A percentile compares a stretch with the other conserved stretches of the same genome.
Conservation (phyloP, 1,284 basidiomycete species). For the Spongiforma sp. region DNA sequence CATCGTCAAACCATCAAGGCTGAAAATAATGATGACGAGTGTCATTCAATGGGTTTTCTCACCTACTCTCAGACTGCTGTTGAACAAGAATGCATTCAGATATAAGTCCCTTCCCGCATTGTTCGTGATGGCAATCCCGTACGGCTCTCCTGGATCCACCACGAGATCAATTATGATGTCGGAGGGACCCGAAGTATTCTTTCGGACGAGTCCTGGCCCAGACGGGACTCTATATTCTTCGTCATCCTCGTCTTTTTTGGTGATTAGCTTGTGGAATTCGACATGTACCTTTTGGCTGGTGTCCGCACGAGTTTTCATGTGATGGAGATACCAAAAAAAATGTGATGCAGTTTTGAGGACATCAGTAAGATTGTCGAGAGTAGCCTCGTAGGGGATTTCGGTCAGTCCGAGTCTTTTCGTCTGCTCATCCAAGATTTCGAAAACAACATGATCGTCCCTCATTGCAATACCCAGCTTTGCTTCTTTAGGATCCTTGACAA, state of each 20-base stretch:
- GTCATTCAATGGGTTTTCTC: background rate
- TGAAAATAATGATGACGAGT: no score
- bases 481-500: constrained; percentile 1
- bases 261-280: background rate
- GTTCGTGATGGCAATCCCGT: constrained; percentile 27
- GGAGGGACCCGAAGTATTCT: background rate
- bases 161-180: constrained; percentile 27
- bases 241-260: constrained; percentile 12
- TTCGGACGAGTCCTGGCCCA: constrained; percentile 10
- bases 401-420: constrained; percentile 16
- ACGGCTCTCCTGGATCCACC: constrained; percentile 10
- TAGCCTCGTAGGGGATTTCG: background rate
- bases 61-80: constrained; percentile 24
- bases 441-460: constrained; percentile 1
- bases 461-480: constrained; percentile 18
- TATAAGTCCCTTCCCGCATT: constrained; percentile 24
- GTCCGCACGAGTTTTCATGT: constrained; percentile 11
- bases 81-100: constrained; percentile 30
- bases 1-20: background rate
- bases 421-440: constrained; percentile 20
- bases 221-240: constrained; percentile 11
- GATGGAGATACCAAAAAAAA: constrained; percentile 29
- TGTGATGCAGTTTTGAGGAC: constrained; percentile 18
- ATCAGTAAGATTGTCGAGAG: constrained; percentile 1
- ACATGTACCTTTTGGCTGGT: background rate